A percentile compares a stretch with the other conserved stretches of the same genome.
These are phyloP conservation scores for Petasospora fabianii DNA, from an alignment of 1,139 yeast species.

Conservation along the genomic window DNA sequence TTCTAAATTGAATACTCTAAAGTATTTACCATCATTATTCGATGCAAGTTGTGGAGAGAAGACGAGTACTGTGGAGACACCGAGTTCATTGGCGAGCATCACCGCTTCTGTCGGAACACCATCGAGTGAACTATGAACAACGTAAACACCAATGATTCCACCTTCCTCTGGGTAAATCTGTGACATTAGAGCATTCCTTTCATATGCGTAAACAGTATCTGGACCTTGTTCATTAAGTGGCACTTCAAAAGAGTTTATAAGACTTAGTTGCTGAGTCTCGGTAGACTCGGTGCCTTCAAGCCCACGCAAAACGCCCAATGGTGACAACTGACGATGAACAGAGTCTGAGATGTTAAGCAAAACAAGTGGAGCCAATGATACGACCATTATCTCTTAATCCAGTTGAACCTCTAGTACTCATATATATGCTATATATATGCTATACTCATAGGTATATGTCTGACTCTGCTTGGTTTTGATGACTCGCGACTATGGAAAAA, in stretches of 20 bases:
- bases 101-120: not conserved
- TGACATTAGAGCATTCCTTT: conserved; percentile 11
- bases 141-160: conserved; percentile 12
- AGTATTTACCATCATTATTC: conserved; percentile 18
- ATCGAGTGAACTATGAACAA: conserved; percentile 5
- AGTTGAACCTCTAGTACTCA: too few relatives aligned
- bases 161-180: conserved; percentile 18
- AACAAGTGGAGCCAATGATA: conserved; percentile 16
- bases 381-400: not conserved
- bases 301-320: conserved; percentile 11
- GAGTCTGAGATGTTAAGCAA: conserved; percentile 23
- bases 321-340: conserved; percentile 12
- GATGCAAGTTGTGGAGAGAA: conserved; percentile 16
- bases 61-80: conserved; percentile 21
- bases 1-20: conserved; percentile 9
- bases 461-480: too few relatives aligned
- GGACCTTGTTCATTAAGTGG: conserved; percentile 1
- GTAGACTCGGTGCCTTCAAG: not conserved
- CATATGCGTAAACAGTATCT: conserved; percentile 3
- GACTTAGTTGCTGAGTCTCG: not conserved
- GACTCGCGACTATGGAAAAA: too few relatives aligned
- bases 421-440: too few relatives aligned
- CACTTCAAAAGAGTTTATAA: conserved; percentile 13
- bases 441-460: too few relatives aligned
- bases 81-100: not conserved